phyloP scores from a whole-genome alignment of 2,329 filamentous ascomycete genomes.

The Fusarium marasasianum region DNA sequence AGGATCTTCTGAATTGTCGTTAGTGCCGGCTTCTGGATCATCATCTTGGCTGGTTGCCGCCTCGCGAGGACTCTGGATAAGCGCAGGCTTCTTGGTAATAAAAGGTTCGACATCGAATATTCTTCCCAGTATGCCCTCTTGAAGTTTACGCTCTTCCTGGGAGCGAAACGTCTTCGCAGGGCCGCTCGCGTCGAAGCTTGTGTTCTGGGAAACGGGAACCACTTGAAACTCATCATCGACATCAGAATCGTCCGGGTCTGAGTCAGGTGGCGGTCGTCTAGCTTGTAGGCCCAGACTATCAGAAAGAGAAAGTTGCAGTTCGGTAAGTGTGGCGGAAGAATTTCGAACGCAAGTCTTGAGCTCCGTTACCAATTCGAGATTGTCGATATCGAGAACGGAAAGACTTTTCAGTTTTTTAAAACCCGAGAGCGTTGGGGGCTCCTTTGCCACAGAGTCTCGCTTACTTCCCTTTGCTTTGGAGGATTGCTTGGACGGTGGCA shows the following conservation, averaged over 20 bases:
- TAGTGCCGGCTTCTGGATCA: slow-evolving; percentile 33
- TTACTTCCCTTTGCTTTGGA: slow-evolving; percentile 49
- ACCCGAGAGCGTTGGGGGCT: slow-evolving; percentile 64
- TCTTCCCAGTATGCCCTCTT: slow-evolving; percentile 62
- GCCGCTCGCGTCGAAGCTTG: slow-evolving; percentile 50
- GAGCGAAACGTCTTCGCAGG: slow-evolving; percentile 59
- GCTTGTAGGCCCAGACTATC: slow-evolving; percentile 57
- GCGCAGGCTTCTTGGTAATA: slow-evolving; percentile 49
- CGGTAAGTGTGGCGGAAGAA: slow-evolving; percentile 63
- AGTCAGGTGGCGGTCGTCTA: slow-evolving; percentile 49
- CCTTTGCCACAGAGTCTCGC: slow-evolving; percentile 44
- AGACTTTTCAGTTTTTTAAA: slow-evolving; percentile 65
- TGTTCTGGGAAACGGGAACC: slow-evolving; percentile 47
- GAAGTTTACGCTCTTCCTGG: slow-evolving; percentile 63
- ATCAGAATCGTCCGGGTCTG: slow-evolving; percentile 61
- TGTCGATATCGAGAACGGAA: slow-evolving; percentile 68
- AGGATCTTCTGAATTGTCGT: slow-evolving; percentile 36
- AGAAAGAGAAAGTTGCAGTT: slow-evolving; percentile 68
- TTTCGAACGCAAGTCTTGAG: slow-evolving; percentile 64
- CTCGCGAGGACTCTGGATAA: slow-evolving; percentile 38
- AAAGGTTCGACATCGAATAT: slow-evolving; percentile 62
- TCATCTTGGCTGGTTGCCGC: slow-evolving; percentile 21
- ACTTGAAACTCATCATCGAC: slow-evolving; percentile 65
- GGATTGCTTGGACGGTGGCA: slow-evolving; percentile 49
- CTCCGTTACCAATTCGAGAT: slow-evolving; percentile 64